Conservation (phyloP, 257 asterid genomes). For the Solanum chmielewskii region DNA sequence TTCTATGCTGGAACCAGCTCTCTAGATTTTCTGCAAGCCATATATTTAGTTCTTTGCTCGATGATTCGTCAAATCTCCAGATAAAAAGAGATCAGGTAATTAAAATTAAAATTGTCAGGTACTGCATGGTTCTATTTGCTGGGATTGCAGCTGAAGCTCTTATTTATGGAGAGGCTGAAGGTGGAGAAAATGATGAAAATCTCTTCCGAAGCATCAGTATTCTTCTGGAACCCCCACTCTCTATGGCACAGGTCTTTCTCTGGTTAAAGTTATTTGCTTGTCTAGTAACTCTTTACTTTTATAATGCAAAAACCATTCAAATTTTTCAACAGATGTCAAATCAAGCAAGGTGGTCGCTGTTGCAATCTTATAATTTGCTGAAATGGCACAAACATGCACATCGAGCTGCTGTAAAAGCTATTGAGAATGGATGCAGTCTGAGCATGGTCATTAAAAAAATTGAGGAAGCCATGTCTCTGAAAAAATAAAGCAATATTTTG, state of each 20-base stretch:
- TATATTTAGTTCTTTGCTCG: neutral
- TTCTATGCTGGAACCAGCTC: neutral
- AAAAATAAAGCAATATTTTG: constrained; percentile 7
- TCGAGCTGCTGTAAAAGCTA: constrained; percentile 66
- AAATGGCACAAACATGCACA: constrained; percentile 85
- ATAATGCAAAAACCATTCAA: neutral
- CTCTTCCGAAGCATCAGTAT: constrained; percentile 64
- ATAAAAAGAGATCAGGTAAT: neutral
- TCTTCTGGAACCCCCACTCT: constrained; percentile 85
- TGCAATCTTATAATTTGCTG: constrained; percentile 81
- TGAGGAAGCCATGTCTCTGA: constrained; percentile 59
- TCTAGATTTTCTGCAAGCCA: neutral
- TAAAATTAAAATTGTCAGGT: constrained; percentile 31
- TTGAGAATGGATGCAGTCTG: constrained; percentile 60
- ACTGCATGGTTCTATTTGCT: constrained; percentile 97
- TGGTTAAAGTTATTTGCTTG: neutral
- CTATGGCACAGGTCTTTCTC: constrained; percentile 57
- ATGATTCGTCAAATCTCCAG: neutral
- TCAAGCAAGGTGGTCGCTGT: constrained; percentile 96
- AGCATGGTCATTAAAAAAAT: constrained; percentile 58
- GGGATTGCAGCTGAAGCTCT: constrained; percentile 99
- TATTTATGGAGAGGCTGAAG: constrained; percentile 88
- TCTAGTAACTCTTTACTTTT: neutral
- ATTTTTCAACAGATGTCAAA: constrained; percentile 58
- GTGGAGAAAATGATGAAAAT: constrained; percentile 96